phyloP scores from a whole-genome alignment of 441 rosid genomes.

The Populus hybrid region DNA sequence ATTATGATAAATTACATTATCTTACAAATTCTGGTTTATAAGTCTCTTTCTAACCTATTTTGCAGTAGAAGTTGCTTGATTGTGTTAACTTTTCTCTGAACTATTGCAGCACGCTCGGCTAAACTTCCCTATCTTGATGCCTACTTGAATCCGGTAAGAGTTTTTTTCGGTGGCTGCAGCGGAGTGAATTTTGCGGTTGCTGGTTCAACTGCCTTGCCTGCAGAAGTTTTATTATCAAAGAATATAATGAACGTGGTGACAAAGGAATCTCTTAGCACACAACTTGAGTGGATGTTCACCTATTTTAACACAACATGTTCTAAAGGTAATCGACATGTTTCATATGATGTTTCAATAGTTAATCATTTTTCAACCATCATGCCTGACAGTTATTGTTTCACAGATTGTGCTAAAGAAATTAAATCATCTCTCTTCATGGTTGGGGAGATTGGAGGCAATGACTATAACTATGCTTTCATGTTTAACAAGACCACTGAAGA shows the following conservation, averaged over 20 bases:
- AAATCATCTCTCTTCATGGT: constrained; percentile 35
- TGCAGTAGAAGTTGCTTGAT: neutral
- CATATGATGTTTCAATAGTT: neutral
- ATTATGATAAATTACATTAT: neutral
- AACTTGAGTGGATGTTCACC: constrained; percentile 12
- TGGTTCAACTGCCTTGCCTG: constrained; percentile 8
- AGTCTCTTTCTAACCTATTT: neutral
- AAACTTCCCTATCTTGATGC: constrained; percentile 13
- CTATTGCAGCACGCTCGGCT: constrained; percentile 10
- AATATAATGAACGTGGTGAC: neutral
- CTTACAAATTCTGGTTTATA: neutral
- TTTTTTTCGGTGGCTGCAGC: neutral
- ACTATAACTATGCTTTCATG: constrained; percentile 37
- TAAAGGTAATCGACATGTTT: neutral
- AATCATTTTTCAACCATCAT: constrained; percentile 12
- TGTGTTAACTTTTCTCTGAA: neutral
- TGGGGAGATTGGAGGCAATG: constrained; percentile 55
- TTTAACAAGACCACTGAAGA: constrained; percentile 26
- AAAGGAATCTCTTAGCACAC: neutral
- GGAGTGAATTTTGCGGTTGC: constrained; percentile 17
- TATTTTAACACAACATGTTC: too few relatives aligned
- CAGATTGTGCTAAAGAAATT: constrained; percentile 20
- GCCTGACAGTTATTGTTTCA: neutral
- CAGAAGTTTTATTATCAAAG: neutral
- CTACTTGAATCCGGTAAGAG: constrained; percentile 1